phyloP scores from a whole-genome alignment of 345 rosid species.

The Citrus mangshanensis region DNA sequence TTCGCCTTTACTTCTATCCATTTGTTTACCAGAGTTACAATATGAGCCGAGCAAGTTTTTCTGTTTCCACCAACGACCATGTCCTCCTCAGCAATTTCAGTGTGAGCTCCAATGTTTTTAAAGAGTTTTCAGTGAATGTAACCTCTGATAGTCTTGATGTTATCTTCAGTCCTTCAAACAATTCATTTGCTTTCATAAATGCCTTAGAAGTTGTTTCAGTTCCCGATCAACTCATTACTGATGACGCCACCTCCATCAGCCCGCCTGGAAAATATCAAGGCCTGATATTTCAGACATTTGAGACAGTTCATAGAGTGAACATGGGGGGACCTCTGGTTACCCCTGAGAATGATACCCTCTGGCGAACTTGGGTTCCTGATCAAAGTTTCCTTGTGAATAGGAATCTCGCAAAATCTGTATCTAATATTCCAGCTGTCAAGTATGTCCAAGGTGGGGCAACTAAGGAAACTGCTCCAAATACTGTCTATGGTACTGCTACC shows the following conservation, averaged over 20 bases:
- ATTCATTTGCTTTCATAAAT: constrained; percentile 68
- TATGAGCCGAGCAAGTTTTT: constrained; percentile 60
- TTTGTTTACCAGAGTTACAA: constrained; percentile 45
- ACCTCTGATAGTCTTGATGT: constrained; percentile 47
- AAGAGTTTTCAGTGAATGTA: constrained; percentile 66
- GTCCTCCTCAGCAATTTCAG: constrained; percentile 52
- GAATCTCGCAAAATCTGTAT: constrained; percentile 37
- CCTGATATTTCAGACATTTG: constrained; percentile 54
- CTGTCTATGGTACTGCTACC: constrained; percentile 69
- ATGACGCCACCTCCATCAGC: constrained; percentile 25
- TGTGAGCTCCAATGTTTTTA: constrained; percentile 35
- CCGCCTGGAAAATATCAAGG: constrained; percentile 40
- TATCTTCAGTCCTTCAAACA: constrained; percentile 50
- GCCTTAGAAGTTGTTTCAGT: constrained; percentile 80
- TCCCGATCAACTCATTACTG: constrained; percentile 55
- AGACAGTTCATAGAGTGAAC: constrained; percentile 75
- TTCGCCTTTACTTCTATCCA: constrained; percentile 80
- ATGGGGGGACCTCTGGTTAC: constrained; percentile 79
- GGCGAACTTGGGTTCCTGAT: constrained; percentile 82
- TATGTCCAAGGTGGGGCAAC: constrained; percentile 53
- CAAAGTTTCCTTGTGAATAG: constrained; percentile 29
- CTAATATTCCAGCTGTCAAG: constrained; percentile 46
- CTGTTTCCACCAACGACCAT: constrained; percentile 50
- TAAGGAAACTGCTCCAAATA: constrained; percentile 49
- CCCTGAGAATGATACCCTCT: constrained; percentile 58